phyloP scores from a whole-genome alignment of 1,139 yeast genomes.

The Ogataea hybrid region DNA sequence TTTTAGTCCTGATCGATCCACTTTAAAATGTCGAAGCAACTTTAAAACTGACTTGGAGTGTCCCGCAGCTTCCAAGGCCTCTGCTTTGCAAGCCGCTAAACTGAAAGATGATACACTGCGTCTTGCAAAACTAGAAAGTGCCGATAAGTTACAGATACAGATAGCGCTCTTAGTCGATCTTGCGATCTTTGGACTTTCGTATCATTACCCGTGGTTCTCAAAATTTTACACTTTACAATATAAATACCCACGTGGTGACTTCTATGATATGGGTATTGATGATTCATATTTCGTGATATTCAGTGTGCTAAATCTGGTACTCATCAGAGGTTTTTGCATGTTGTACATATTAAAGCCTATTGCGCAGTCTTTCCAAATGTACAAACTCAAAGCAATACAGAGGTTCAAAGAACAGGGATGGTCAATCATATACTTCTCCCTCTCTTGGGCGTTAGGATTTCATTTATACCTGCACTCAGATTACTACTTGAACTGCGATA shows the following conservation, averaged over 20 bases:
- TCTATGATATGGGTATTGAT: conserved; percentile 54
- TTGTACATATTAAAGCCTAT: conserved; percentile 56
- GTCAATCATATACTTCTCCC: conserved; percentile 61
- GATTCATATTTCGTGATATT: conserved; percentile 56
- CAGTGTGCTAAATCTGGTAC: conserved; percentile 56
- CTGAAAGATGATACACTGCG: not conserved
- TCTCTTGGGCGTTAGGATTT: conserved; percentile 58
- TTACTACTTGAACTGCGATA: conserved; percentile 57
- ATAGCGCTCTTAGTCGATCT: conserved; percentile 18
- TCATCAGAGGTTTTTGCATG: conserved; percentile 61
- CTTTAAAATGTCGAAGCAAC: conserved; percentile 5
- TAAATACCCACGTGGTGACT: conserved; percentile 30
- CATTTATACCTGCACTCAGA: conserved; percentile 55
- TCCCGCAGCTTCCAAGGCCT: not conserved
- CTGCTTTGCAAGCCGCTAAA: not conserved
- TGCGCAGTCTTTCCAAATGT: conserved; percentile 50
- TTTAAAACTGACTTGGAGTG: conserved; percentile 1
- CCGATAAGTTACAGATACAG: conserved; percentile 23
- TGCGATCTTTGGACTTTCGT: conserved; percentile 15
- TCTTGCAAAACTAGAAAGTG: conserved; percentile 11
- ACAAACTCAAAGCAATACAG: conserved; percentile 48
- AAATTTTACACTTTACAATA: conserved; percentile 54
- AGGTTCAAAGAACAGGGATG: conserved; percentile 90
- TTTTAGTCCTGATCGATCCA: conserved; percentile 6
- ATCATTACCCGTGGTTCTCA: conserved; percentile 13